A percentile compares a stretch with the other conserved stretches of the same genome.
These are phyloP conservation scores for Pulveroboletus sp. DNA, from an alignment of 768 basidiomycete genomes.

Conservation along the genomic window DNA sequence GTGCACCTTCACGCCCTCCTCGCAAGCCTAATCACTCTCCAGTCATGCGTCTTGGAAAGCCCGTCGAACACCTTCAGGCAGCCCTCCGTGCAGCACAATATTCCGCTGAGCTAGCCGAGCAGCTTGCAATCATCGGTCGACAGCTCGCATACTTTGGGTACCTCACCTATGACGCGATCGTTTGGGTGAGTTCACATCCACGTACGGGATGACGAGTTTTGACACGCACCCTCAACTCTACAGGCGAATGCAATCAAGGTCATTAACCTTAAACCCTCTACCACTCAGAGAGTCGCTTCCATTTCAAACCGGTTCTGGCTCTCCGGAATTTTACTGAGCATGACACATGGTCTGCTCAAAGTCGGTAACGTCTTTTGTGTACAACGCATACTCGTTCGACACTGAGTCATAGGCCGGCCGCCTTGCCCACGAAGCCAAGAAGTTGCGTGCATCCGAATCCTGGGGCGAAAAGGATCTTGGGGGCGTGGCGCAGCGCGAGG, in stretches of 20 bases:
- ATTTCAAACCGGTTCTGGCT: slow-evolving; percentile 84
- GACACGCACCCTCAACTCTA: neutral
- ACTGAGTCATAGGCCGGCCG: slow-evolving; percentile 45
- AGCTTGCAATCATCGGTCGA: slow-evolving; percentile 70
- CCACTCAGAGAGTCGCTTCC: slow-evolving; percentile 55
- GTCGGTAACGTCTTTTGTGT: slow-evolving; percentile 29
- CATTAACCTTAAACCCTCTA: slow-evolving; percentile 54
- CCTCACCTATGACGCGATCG: slow-evolving; percentile 72
- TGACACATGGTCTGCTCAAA: slow-evolving; percentile 66
- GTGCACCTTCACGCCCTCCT: neutral
- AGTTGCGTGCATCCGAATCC: slow-evolving; percentile 40
- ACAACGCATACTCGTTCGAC: neutral
- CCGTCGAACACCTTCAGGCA: slow-evolving; percentile 88
- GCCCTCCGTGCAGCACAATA: slow-evolving; percentile 67
- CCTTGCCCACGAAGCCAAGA: slow-evolving; percentile 55
- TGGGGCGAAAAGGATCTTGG: slow-evolving; percentile 66
- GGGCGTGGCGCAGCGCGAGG: slow-evolving; percentile 60
- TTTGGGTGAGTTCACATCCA: slow-evolving; percentile 61
- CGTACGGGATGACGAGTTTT: neutral
- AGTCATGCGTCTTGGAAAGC: slow-evolving; percentile 95
- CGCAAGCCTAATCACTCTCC: slow-evolving; percentile 1
- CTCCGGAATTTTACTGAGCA: slow-evolving; percentile 76
- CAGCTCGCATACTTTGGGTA: slow-evolving; percentile 90
- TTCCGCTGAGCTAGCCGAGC: slow-evolving; percentile 57
- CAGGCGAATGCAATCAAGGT: slow-evolving; percentile 69